These are phyloP conservation scores for Podospora australis DNA, from an alignment of 495 filamentous ascomycete species.

Conservation along the genomic window DNA sequence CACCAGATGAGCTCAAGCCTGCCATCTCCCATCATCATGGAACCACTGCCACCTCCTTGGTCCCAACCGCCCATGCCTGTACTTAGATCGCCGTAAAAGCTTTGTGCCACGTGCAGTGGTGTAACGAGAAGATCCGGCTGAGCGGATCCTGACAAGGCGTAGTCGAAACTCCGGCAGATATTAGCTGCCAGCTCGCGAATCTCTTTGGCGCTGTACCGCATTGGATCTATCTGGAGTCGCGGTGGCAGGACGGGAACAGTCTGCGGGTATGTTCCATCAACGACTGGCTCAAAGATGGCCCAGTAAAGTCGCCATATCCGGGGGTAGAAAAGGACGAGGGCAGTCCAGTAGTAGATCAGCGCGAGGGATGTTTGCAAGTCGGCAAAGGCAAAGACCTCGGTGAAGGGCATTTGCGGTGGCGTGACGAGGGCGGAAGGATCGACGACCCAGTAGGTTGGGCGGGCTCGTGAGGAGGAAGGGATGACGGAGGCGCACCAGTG, in stretches of 20 bases:
- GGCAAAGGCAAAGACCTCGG: conserved; percentile 30
- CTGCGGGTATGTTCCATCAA: conserved; percentile 4
- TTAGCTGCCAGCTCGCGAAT: conserved; percentile 27
- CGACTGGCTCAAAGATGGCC: conserved; percentile 29
- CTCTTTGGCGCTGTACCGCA: conserved; percentile 17
- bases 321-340: conserved; percentile 34
- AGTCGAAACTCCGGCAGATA: conserved; percentile 36
- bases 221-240: conserved; percentile 22
- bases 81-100: conserved; percentile 27
- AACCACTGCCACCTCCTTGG: background rate
- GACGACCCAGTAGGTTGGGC: background rate
- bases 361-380: conserved; percentile 26
- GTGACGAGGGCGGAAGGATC: background rate
- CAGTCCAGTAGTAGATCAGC: conserved; percentile 37
- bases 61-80: too few species aligned
- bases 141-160: conserved; percentile 23
- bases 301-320: conserved; percentile 32
- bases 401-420: conserved; percentile 28
- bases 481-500: conserved; percentile 31
- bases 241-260: conserved; percentile 6
- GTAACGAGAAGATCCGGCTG: conserved; percentile 38
- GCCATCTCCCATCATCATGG: conserved; percentile 1
- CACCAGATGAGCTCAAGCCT: conserved; percentile 38
- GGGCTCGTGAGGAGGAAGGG: background rate
- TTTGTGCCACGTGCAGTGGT: conserved; percentile 26